Base-by-base conservation (phyloP, 805 yeast species). In the Candida pini region DNA sequence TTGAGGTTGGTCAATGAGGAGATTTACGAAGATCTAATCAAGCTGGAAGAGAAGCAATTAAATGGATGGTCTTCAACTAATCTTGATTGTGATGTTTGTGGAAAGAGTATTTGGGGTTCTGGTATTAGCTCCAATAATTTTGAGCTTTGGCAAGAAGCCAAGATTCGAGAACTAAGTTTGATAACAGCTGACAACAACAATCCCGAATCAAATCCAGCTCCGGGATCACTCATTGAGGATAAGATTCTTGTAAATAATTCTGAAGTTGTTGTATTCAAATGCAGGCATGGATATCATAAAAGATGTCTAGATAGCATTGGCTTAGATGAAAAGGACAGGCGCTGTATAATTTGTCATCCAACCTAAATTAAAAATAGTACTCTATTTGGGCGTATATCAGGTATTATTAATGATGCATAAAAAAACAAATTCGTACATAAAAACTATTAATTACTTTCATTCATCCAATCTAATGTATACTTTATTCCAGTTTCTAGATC, bases 401-500 rank as follows among this genome's bases (percentile, higher is more conserved):
- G n/a, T n/a, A n/a, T n/a, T n/a, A n/a, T n/a, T n/a, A n/a, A n/a
- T n/a, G n/a, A n/a, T n/a, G n/a, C n/a, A n/a, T n/a, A n/a, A 27
- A 12, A 16, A 27, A 12, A 27, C 4, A 7, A n/a, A n/a, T n/a
- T n/a, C n/a, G n/a, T n/a, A n/a, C n/a, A n/a, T n/a, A n/a, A n/a
- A n/a, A n/a, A 18, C 35, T 35, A 51, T 15, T 44, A 36, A 27
- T 43, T 46, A 7, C 66, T 64, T 59, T 87, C 96, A 53, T 88
- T 81, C 82, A 89, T 81, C 94, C 96, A 88, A 35, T 78, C 84
- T 39, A 88, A 64, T 2, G 96, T 87, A 44, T 71, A 73, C 43
- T 69, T 69, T 46, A 88, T 85, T 39, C 97, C 96, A 41, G 80
- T 76, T 56, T 83, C 88, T 31, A 86, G 60, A 44, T 69, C 81